Conservation (phyloP, 139 green algal genomes). For the Ettlia oleoabundans region DNA sequence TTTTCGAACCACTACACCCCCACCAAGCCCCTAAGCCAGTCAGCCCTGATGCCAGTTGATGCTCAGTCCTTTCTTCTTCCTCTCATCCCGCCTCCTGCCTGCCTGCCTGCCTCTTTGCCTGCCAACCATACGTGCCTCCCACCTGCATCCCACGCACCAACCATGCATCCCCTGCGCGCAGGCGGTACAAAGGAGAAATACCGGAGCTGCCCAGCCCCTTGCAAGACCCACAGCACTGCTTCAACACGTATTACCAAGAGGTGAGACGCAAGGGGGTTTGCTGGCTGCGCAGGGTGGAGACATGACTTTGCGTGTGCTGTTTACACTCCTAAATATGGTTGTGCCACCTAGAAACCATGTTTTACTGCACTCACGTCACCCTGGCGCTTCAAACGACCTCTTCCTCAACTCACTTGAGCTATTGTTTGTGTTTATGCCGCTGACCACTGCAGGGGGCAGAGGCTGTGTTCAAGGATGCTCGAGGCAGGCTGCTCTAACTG, state of each 20-base stretch:
- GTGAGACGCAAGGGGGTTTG: not conserved
- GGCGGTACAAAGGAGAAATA: not conserved
- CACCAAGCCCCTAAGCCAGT: too few species aligned
- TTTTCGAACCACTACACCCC: too few species aligned
- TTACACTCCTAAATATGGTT: too few species aligned
- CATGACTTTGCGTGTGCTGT: not conserved
- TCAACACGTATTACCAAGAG: conserved; percentile 45
- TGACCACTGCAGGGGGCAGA: conserved; percentile 9
- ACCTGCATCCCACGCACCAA: too few species aligned
- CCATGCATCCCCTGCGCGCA: not conserved
- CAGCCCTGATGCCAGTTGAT: too few species aligned
- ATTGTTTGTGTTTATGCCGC: not conserved
- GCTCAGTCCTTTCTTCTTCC: too few species aligned
- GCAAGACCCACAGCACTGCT: conserved; percentile 37
- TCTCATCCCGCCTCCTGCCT: too few species aligned
- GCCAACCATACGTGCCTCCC: too few species aligned
- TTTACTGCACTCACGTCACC: too few species aligned
- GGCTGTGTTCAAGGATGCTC: conserved; percentile 22
- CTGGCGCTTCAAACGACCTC: too few species aligned
- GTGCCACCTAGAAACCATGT: too few species aligned
- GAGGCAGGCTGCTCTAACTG: conserved; percentile 31
- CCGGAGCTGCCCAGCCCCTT: conserved; percentile 7
- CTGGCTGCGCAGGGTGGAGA: not conserved
- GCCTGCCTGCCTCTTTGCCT: too few species aligned
- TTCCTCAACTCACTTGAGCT: not conserved